These are phyloP conservation scores for Plasmodium blacklocki DNA, from an alignment of 169 alveolate genomes.

Conservation along the genomic window DNA sequence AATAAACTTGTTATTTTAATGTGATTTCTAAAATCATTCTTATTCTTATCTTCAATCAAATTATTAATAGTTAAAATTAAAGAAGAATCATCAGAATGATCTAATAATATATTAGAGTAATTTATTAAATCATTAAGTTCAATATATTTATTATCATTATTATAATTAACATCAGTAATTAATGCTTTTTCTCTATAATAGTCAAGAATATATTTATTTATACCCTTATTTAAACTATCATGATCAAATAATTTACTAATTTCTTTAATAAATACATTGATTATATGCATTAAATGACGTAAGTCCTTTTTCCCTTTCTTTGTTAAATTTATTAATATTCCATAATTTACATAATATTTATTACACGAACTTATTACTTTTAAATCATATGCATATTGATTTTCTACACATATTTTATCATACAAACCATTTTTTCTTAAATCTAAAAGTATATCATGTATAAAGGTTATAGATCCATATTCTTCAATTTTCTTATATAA, in stretches of 20 bases:
- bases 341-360: constrained; percentile 60
- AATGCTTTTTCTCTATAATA: constrained; percentile 59
- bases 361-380: constrained; percentile 32
- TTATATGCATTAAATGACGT: constrained; percentile 56
- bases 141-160: constrained; percentile 13
- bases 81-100: constrained; percentile 50
- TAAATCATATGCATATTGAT: constrained; percentile 55
- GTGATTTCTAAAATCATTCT: constrained; percentile 72
- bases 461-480: constrained; percentile 48
- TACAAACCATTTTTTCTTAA: constrained; percentile 44
- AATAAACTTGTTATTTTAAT: constrained; percentile 72
- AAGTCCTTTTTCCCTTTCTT: constrained; percentile 44
- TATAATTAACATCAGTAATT: constrained; percentile 41
- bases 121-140: constrained; percentile 33
- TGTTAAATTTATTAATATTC: constrained; percentile 58
- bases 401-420: constrained; percentile 64
- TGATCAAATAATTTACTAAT: constrained; percentile 58
- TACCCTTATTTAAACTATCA: constrained; percentile 68
- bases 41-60: constrained; percentile 49
- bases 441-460: constrained; percentile 47
- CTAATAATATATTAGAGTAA: constrained; percentile 54
- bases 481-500: constrained; percentile 69
- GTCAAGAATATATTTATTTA: constrained; percentile 49
- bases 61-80: constrained; percentile 35
- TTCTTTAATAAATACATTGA: constrained; percentile 50